Evolutionary conservation across 768 basidiomycete species (phyloP).

Genomic region (Hericium alpestre): DNA sequence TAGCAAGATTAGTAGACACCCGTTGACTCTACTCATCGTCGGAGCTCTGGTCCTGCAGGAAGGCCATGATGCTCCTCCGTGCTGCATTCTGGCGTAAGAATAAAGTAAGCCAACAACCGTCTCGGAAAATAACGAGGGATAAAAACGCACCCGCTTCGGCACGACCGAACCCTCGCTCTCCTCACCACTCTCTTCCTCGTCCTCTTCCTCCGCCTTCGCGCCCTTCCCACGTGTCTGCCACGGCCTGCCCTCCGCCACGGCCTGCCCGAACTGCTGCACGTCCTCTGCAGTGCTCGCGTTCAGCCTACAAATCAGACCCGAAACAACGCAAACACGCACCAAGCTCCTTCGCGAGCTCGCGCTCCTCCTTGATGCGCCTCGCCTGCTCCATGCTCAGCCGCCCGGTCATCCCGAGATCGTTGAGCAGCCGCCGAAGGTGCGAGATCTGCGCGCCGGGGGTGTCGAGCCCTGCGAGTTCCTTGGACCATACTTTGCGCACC

Average conservation of each 20-base stretch:
- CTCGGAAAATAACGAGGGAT: too few relatives aligned
- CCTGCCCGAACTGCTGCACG: conserved; percentile 57
- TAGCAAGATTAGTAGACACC: neutral
- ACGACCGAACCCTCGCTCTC: conserved; percentile 1
- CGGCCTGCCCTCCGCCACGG: conserved; percentile 27
- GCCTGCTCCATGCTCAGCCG: conserved; percentile 75
- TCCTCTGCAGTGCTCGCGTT: conserved; percentile 41
- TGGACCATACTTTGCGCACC: conserved; percentile 67
- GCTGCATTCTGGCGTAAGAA: conserved; percentile 28
- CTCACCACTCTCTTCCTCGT: conserved; percentile 23
- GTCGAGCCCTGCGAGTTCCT: conserved; percentile 53
- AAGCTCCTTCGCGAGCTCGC: conserved; percentile 72
- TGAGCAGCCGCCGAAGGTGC: conserved; percentile 52
- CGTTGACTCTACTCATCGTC: conserved; percentile 37
- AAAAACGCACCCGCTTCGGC: conserved; percentile 1
- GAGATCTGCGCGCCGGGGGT: conserved; percentile 52
- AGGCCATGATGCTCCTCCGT: conserved; percentile 56
- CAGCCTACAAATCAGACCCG: neutral
- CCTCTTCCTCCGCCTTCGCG: conserved; percentile 23
- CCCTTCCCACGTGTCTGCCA: conserved; percentile 17
- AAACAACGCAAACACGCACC: conserved; percentile 33
- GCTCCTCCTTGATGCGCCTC: conserved; percentile 55
- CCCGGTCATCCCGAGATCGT: conserved; percentile 72
- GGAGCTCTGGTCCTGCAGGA: conserved; percentile 56
- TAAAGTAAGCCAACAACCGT: neutral